phyloP scores from a whole-genome alignment of 2,329 filamentous ascomycete genomes.

The Aspergillus bombycis region DNA sequence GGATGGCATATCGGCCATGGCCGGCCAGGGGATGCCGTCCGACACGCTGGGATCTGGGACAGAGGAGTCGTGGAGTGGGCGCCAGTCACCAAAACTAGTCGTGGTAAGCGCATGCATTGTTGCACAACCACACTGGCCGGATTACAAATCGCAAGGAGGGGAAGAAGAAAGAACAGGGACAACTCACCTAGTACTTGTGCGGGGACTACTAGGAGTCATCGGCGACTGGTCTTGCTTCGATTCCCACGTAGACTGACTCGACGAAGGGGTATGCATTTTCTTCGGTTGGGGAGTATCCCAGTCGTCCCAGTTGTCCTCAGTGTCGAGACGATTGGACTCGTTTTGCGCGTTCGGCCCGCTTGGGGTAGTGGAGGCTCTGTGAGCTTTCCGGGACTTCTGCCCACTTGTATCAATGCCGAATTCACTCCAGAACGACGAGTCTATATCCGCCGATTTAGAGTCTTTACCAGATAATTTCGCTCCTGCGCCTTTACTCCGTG shows the following conservation, averaged over 20 bases:
- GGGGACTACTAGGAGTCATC: slow-evolving; percentile 52
- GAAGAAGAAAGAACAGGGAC: slow-evolving; percentile 27
- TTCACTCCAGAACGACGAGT: slow-evolving; percentile 54
- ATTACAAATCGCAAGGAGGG: slow-evolving; percentile 16
- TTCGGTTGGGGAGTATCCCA: slow-evolving; percentile 56
- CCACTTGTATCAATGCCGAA: slow-evolving; percentile 54
- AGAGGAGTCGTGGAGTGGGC: slow-evolving; percentile 28
- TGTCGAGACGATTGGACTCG: slow-evolving; percentile 42
- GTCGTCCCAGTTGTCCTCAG: slow-evolving; percentile 57
- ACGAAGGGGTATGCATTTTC: slow-evolving; percentile 46
- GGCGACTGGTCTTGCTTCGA: slow-evolving; percentile 53
- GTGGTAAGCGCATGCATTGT: slow-evolving; percentile 33
- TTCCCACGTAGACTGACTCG: slow-evolving; percentile 54
- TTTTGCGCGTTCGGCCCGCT: slow-evolving; percentile 43
- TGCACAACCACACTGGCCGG: slow-evolving; percentile 3
- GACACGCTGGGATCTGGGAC: slow-evolving; percentile 36
- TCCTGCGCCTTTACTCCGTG: slow-evolving; percentile 33
- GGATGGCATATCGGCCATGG: slow-evolving; percentile 72
- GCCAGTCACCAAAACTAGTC: slow-evolving; percentile 44
- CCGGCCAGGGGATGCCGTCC: slow-evolving; percentile 63
- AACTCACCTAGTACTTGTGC: slow-evolving; percentile 58
- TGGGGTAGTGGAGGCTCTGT: slow-evolving; percentile 32
- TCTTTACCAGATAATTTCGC: slow-evolving; percentile 45
- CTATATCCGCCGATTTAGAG: slow-evolving; percentile 45
- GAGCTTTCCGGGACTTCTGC: slow-evolving; percentile 41